Conservation (phyloP, 176 grass and related monocot genomes). For the Sorghum bicolor region DNA sequence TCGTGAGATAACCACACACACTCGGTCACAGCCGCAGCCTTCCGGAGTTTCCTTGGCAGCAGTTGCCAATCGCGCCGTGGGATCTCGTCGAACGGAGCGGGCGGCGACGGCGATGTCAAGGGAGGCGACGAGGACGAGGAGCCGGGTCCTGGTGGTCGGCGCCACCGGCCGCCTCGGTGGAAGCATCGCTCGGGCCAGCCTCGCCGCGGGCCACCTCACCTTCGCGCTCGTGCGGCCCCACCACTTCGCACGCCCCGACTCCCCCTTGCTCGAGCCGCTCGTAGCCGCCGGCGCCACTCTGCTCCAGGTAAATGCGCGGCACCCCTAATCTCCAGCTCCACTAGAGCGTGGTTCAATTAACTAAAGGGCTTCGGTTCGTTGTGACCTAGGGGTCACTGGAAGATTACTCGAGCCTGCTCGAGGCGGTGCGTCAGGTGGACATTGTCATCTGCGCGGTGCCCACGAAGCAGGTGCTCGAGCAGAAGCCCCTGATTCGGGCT, state of each 20-base stretch:
- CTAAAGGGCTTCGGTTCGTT: not conserved
- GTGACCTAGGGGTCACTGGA: constrained; percentile 64
- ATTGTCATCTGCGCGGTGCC: constrained; percentile 80
- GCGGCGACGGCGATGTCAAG: constrained; percentile 19
- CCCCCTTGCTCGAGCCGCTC: constrained; percentile 42
- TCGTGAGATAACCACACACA: not conserved
- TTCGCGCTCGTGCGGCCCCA: constrained; percentile 67
- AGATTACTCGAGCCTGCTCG: constrained; percentile 62
- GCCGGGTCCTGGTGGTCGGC: constrained; percentile 81
- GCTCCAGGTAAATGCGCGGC: constrained; percentile 45
- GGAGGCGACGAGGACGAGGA: constrained; percentile 35
- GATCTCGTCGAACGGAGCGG: not conserved
- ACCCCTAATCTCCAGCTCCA: not conserved
- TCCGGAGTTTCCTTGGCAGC: not conserved
- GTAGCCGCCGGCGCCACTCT: constrained; percentile 50
- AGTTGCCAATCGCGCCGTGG: not conserved
- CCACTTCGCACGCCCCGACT: constrained; percentile 28
- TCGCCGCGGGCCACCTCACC: constrained; percentile 58
- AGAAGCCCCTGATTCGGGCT: constrained; percentile 68
- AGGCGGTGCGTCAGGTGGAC: constrained; percentile 70
- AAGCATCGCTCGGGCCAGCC: constrained; percentile 60
- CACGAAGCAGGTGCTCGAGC: constrained; percentile 63
- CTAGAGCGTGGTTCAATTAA: not conserved
- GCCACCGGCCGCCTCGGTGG: constrained; percentile 65
- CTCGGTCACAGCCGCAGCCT: not conserved